Base-by-base conservation (phyloP, 257 asterid species). In the Galeopsis tetrahit region DNA sequence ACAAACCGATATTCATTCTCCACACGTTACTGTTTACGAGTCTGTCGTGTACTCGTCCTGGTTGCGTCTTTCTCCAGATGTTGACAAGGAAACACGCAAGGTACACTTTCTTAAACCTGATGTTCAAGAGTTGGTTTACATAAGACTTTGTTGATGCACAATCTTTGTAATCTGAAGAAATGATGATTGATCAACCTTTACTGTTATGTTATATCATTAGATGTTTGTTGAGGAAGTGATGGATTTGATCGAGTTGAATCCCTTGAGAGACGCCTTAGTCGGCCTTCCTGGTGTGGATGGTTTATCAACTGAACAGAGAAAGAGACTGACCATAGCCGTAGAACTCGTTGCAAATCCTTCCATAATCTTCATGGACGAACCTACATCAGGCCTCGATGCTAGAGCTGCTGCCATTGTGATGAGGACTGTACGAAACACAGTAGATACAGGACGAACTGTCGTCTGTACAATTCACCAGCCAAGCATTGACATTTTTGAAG, bases 391-490 rank as follows among this genome's bases (percentile, higher is more conserved):
- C 0, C 96, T 92, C 32, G 97, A 92, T 79, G 97, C 97, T 61
- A 80, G 96, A 78, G 96, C 97, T 62, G 97, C 97, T 35, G 97
- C 97, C 5, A 89, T 92, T 44, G 95, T 92, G 76, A 91, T 89
- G 97, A 78, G 96, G 28, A 71, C 96, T 4, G 96, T 91, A 11
- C 85, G 97, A 15, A 91, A 91, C 84, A 91, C 97, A 0, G 97
- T 91, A 0, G 97, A 89, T 62, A 91, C 97, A 0, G 97, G 97
- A 11, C 81, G 96, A 65, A 89, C 96, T 5, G 95, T 91, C 21
- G 96, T 91, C 59, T 91, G 97, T 82, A 91, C 97, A 4, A 91
- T 91, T 69, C 97, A 91, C 74, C 97, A 91, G 38, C 96, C 96
- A 0, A 91, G 96, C 85, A 89, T 89, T 35, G 96, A 92, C 67